phyloP scores from a whole-genome alignment of 2,329 filamentous ascomycete genomes.

The Epichloe typhina region DNA sequence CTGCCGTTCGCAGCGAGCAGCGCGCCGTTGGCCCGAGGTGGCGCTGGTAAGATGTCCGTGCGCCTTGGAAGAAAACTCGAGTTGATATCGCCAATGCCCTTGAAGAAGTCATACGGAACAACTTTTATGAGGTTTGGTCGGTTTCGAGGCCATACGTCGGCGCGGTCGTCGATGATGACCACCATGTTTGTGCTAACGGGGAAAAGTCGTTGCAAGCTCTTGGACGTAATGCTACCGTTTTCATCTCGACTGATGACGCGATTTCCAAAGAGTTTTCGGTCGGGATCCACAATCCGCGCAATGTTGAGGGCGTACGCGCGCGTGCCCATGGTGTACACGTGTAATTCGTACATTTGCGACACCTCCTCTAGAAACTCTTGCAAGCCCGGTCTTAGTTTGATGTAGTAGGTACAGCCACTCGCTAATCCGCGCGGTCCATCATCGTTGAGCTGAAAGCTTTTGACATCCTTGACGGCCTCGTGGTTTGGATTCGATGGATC shows the following conservation, averaged over 20 bases:
- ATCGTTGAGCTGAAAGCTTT: slow-evolving; percentile 77
- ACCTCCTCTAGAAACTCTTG: slow-evolving; percentile 67
- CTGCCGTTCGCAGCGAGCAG: slow-evolving; percentile 1
- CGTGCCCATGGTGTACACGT: slow-evolving; percentile 99
- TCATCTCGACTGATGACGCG: slow-evolving; percentile 94
- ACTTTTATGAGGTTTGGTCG: slow-evolving; percentile 90
- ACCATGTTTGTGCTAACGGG: slow-evolving; percentile 98
- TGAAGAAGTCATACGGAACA: slow-evolving; percentile 91
- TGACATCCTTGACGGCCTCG: slow-evolving; percentile 77
- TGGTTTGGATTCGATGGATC: slow-evolving; percentile 85
- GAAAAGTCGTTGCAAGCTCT: slow-evolving; percentile 82
- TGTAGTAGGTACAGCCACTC: slow-evolving; percentile 86
- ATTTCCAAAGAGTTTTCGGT: slow-evolving; percentile 80
- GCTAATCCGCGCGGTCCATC: slow-evolving; percentile 59
- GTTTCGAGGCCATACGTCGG: slow-evolving; percentile 89
- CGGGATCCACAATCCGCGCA: slow-evolving; percentile 82
- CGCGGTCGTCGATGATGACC: slow-evolving; percentile 93
- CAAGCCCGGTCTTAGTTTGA: slow-evolving; percentile 87
- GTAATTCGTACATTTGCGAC: slow-evolving; percentile 76
- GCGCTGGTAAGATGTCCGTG: slow-evolving; percentile 33
- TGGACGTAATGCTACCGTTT: slow-evolving; percentile 83
- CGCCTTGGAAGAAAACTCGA: slow-evolving; percentile 87
- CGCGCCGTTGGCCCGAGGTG: slow-evolving; percentile 14
- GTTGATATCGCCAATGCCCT: slow-evolving; percentile 97
- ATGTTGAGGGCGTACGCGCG: slow-evolving; percentile 90